A percentile compares a stretch with the other conserved stretches of the same genome.
These are phyloP conservation scores for Pseudopithomyces chartarum DNA, from an alignment of 2,329 filamentous ascomycete genomes.

Conservation along the genomic window DNA sequence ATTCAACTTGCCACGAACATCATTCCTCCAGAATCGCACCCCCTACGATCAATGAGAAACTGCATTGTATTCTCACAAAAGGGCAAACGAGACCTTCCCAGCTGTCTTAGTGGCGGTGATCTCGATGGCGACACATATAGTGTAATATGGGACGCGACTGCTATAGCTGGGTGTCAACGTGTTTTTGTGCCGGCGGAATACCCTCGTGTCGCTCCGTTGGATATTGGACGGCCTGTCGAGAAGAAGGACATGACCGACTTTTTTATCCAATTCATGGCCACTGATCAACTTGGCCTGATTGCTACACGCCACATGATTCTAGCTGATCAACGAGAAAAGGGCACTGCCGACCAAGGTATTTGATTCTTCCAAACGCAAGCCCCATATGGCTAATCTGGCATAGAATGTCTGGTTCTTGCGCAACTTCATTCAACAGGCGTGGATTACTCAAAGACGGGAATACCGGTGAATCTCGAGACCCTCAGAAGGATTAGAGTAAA, in stretches of 20 bases:
- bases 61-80: conserved; percentile 78
- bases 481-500: neutral
- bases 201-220: conserved; percentile 58
- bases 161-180: conserved; percentile 47
- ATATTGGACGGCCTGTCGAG: conserved; percentile 66
- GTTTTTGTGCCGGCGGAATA: conserved; percentile 72
- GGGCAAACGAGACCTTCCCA: conserved; percentile 75
- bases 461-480: neutral
- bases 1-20: conserved; percentile 69
- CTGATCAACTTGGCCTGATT: conserved; percentile 50
- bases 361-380: too few species aligned
- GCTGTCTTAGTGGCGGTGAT: conserved; percentile 79
- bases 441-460: conserved; percentile 5
- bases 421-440: neutral
- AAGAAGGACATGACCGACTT: conserved; percentile 75
- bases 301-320: conserved; percentile 48
- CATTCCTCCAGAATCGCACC: conserved; percentile 62
- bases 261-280: conserved; percentile 65
- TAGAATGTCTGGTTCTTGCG: neutral
- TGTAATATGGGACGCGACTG: conserved; percentile 70
- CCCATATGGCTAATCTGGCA: neutral
- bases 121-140: conserved; percentile 84
- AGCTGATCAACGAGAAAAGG: conserved; percentile 36
- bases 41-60: conserved; percentile 68
- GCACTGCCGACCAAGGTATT: neutral